Evolutionary conservation across 208 protist species (phyloP).

Genomic region (Trypanosoma platydactyli): DNA sequence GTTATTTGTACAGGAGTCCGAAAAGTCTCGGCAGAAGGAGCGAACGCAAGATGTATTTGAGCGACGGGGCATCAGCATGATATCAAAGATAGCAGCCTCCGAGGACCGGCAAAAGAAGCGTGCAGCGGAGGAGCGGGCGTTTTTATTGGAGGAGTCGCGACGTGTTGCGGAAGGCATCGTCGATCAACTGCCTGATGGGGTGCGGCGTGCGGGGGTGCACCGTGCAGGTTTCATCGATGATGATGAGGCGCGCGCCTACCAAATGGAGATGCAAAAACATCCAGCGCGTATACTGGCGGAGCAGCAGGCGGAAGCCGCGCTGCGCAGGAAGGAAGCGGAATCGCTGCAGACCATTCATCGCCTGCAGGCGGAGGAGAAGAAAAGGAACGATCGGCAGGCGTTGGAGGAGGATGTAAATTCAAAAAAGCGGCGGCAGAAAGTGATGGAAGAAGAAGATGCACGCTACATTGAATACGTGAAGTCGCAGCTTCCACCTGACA

Average conservation of each 20-base stretch:
- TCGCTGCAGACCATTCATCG: slow-evolving; percentile 47
- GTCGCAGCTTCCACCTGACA: slow-evolving; percentile 60
- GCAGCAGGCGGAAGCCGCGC: slow-evolving; percentile 36
- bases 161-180: background rate
- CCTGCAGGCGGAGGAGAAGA: slow-evolving; percentile 72
- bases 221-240: slow-evolving; percentile 57
- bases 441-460: slow-evolving; percentile 51
- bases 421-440: slow-evolving; percentile 30
- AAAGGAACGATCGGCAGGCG: slow-evolving; percentile 41
- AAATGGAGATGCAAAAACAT: slow-evolving; percentile 57
- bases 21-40: slow-evolving; percentile 34
- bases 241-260: slow-evolving; percentile 64
- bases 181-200: slow-evolving; percentile 9
- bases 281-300: slow-evolving; percentile 49
- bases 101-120: slow-evolving; percentile 20
- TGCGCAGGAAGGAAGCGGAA: slow-evolving; percentile 39
- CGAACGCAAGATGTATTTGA: slow-evolving; percentile 80
- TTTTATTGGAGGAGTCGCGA: background rate
- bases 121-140: slow-evolving; percentile 26
- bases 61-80: slow-evolving; percentile 50
- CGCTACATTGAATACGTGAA: slow-evolving; percentile 59
- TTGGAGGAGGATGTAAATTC: slow-evolving; percentile 46
- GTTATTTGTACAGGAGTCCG: slow-evolving; percentile 33
- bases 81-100: slow-evolving; percentile 31
- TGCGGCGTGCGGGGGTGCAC: slow-evolving; percentile 37